Base-by-base conservation (phyloP, 169 alveolate species). In the Ichthyophthirius multifiliis region DNA sequence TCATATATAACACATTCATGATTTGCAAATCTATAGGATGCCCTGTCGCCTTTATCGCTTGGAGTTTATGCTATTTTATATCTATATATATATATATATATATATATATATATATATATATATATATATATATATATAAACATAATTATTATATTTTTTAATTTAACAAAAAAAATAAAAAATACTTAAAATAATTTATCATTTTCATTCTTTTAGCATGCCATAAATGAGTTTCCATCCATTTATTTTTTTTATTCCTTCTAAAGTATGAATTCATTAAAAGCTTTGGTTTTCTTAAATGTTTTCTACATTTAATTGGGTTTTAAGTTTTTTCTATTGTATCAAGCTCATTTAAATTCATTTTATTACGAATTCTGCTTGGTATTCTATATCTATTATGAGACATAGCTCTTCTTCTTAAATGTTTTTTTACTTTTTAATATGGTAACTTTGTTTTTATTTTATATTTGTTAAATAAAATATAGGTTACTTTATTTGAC, bases 341-440 rank as follows among this genome's bases (percentile, higher is more conserved):
- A 34, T 76, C 88, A 37, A 92, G 89, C 48, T 87, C 90, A 9
- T 96, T 92, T 43, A 83, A 85, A 45, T 88, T 82, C 78, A 82
- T 88, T 48, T 89, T 67, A 89, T 90, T 93, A 88, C 93, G 45
- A 75, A 95, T 90, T 41, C 94, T 67, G 30, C 90, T 62, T 5
- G 99, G 99, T 4, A 97, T 96, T 46, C 98, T 76, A 75, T 95
- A 95, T 23, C 97, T 95, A 75, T 96, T 97, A 89, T 95, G 98
- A 13, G 99, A 97, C 99, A 97, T 97, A 41, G 98, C 98, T 44
- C 99, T 84, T 71, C 99, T 85, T 71, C 98, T 84, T 86, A 95
- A 80, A 46, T 89, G 96, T 46, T 93, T 89, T 16, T 97, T 99
- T 3, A 97, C 86, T 74, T 91, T 75, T 83, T 97, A 96, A 79